phyloP scores from a whole-genome alignment of 2,329 filamentous ascomycete species.

The Aspergillus jensenii region DNA sequence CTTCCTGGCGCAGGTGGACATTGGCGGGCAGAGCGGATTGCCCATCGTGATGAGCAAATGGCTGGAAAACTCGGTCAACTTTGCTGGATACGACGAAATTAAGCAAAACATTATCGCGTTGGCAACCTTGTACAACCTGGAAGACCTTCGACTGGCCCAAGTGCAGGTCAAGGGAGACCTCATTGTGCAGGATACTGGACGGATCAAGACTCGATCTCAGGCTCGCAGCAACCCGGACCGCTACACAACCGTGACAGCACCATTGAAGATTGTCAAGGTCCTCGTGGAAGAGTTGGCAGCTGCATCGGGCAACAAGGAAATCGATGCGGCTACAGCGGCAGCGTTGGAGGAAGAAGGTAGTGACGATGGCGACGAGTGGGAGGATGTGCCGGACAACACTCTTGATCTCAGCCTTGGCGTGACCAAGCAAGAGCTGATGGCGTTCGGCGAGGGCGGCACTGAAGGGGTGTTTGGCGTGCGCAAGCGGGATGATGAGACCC shows the following conservation, averaged over 20 bases:
- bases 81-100: conserved; percentile 98
- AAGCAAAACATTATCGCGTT: conserved; percentile 94
- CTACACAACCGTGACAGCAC: conserved; percentile 82
- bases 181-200: conserved; percentile 72
- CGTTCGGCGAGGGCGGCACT: conserved; percentile 58
- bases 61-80: conserved; percentile 95
- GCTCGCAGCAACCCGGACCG: conserved; percentile 85
- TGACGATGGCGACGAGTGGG: conserved; percentile 75
- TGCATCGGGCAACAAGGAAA: conserved; percentile 61
- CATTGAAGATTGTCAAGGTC: conserved; percentile 94
- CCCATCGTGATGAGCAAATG: conserved; percentile 90
- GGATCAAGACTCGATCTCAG: conserved; percentile 92
- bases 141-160: conserved; percentile 74
- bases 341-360: conserved; percentile 62
- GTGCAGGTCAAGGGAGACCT: conserved; percentile 90
- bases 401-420: conserved; percentile 72
- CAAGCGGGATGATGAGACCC: conserved; percentile 84
- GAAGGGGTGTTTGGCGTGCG: conserved; percentile 53
- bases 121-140: conserved; percentile 83
- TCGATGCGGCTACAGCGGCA: conserved; percentile 58
- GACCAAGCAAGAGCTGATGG: conserved; percentile 77
- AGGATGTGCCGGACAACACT: conserved; percentile 75
- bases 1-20: conserved; percentile 81
- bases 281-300: conserved; percentile 88
- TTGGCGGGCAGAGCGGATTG: conserved; percentile 74